Evolutionary conservation across 2,329 filamentous ascomycete species (phyloP), one percentile per base, ranked within the genome.

Genomic region (Xenoacremonium recifei): DNA sequence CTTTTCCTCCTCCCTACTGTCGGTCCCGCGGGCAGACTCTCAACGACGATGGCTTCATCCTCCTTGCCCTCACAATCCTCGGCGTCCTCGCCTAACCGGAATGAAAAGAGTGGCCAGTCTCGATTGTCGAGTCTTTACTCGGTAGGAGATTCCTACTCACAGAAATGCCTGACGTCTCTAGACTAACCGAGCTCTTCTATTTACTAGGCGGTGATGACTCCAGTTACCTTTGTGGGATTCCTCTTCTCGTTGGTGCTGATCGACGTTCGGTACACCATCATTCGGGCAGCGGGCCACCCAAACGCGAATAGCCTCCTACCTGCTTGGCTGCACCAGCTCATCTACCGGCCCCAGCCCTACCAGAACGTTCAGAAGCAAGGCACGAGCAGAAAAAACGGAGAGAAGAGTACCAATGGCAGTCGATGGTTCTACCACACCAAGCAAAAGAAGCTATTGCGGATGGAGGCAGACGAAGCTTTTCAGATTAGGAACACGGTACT

Each of bases 391-490:
- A 21, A 43, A 20, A 38, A 37, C 19, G 16, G 19, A 25, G 44
- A 53, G 5, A 55, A 60, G 61, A 47, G 17, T 16, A 19, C 25
- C 29, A 30, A 49, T 29, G 41, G 47, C 35, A 50, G 56, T 25
- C 51, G 60, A 15, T 70, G 64, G 60, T 73, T 75, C 51, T 79
- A 79, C 48, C 76, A 77, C 61, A 73, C 68, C 49, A 75, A 78
- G 59, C 76, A 81, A 63, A 69, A 75, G 45, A 80, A 82, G 58
- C 67, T 87, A 39, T 73, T 83, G 55, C 75, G 67, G 58, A 68
- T 82, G 69, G 79, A 87, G 59, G 71, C 82, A 13, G 71, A 70
- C 3, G 81, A 86, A 55, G 83, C 83, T 3, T 80, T 87, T 49
- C 74, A 77, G 58, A 68, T 85, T 59, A 72, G 79, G 18, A 65